Evolutionary conservation across 2,329 filamentous ascomycete species (phyloP).

Genomic region (Sporothrix pallida): DNA sequence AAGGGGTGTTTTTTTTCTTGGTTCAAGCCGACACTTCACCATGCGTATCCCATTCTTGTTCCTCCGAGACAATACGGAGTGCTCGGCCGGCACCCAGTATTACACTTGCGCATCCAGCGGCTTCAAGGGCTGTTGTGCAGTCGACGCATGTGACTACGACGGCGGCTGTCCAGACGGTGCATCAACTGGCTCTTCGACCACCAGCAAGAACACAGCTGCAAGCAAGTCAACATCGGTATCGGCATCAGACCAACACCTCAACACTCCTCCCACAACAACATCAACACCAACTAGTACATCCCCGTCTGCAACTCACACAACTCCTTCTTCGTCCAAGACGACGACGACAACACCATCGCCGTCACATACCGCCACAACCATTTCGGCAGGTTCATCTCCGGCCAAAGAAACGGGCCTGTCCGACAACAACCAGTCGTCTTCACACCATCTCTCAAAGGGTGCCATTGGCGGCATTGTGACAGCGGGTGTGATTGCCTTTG

Average conservation of each 20-base stretch:
- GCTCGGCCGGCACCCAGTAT: conserved; percentile 44
- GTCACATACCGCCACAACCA: conserved; percentile 26
- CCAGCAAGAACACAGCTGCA: neutral
- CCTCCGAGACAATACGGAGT: conserved; percentile 36
- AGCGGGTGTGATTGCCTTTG: conserved; percentile 42
- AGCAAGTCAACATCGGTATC: neutral
- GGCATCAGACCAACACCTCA: too few relatives aligned
- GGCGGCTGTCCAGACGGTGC: conserved; percentile 43
- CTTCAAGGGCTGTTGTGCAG: conserved; percentile 55
- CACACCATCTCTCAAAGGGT: conserved; percentile 41
- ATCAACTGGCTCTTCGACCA: neutral
- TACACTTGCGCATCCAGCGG: conserved; percentile 48
- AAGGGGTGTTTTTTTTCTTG: neutral
- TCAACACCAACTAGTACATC: too few relatives aligned
- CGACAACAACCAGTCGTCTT: conserved; percentile 17
- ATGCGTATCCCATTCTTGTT: conserved; percentile 31
- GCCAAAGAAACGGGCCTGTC: conserved; percentile 2
- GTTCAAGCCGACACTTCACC: neutral
- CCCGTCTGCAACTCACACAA: neutral
- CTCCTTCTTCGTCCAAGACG: conserved; percentile 38
- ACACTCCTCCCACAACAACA: neutral
- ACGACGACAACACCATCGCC: conserved; percentile 20
- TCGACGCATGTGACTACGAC: conserved; percentile 49
- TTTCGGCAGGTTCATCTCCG: neutral
- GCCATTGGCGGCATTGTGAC: conserved; percentile 46